Percentiles rank a stretch among this genome's conserved stretches.
These are phyloP conservation scores for Thermothielavioides terrestris DNA, from an alignment of 495 filamentous ascomycete genomes.

Conservation along the genomic window DNA sequence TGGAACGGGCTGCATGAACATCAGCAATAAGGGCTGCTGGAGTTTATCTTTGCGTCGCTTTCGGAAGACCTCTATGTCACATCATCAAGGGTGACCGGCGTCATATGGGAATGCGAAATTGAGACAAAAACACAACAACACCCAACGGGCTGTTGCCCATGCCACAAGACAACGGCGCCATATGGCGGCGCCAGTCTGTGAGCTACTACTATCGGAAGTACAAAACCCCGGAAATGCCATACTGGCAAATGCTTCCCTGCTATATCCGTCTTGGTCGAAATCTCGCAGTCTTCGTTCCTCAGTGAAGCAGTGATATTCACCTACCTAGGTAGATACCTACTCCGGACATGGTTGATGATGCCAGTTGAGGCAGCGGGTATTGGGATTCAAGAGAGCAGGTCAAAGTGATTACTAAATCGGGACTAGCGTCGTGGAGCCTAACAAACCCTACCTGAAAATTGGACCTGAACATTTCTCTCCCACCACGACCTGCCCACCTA, in stretches of 20 bases:
- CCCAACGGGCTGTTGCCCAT: constrained; percentile 10
- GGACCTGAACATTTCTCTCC: constrained; percentile 26
- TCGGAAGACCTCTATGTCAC: constrained; percentile 47
- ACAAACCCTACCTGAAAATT: constrained; percentile 28
- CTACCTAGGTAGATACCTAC: too few species aligned
- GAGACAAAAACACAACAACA: constrained; percentile 24
- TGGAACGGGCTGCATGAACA: constrained; percentile 40
- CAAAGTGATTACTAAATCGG: constrained; percentile 12
- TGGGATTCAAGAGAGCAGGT: too few species aligned
- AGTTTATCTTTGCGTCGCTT: constrained; percentile 41
- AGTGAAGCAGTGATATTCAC: too few species aligned
- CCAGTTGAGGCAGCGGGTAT: too few species aligned
- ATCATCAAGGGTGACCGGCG: constrained; percentile 34
- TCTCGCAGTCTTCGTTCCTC: not conserved
- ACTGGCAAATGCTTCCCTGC: constrained; percentile 3
- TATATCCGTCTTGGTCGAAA: not conserved
- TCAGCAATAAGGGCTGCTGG: constrained; percentile 41
- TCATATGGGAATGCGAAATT: constrained; percentile 40
- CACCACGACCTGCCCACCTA: constrained; percentile 22
- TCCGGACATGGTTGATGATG: too few species aligned
- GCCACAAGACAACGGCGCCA: constrained; percentile 2
- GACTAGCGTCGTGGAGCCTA: constrained; percentile 11
- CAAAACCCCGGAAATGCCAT: constrained; percentile 3
- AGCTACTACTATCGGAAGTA: constrained; percentile 10
- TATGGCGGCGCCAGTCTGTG: constrained; percentile 5